Evolutionary conservation across 2,329 filamentous ascomycete genomes (phyloP).

Genomic region (Phialophora expanda): DNA sequence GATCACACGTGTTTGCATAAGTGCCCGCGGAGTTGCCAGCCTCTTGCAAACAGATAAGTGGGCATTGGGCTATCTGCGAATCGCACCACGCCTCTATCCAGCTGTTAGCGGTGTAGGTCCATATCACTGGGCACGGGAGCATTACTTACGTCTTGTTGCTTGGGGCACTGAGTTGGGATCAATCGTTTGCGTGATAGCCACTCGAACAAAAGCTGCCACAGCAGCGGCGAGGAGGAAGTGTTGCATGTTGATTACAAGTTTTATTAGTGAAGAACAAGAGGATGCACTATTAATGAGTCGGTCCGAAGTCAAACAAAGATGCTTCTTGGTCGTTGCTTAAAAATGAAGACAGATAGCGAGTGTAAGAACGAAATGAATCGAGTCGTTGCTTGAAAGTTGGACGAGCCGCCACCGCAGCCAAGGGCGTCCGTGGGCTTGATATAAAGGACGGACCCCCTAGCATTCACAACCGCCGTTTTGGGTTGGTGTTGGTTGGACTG

Average conservation of each 20-base stretch:
- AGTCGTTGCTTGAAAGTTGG: constrained; percentile 11
- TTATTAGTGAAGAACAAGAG: not conserved
- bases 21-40: constrained; percentile 45
- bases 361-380: constrained; percentile 3
- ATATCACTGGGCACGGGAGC: not conserved
- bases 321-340: constrained; percentile 2
- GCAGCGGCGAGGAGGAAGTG: constrained; percentile 40
- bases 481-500: constrained; percentile 13
- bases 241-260: constrained; percentile 27
- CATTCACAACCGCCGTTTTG: constrained; percentile 14
- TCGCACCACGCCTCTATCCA: constrained; percentile 51
- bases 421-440: constrained; percentile 17
- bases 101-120: not conserved
- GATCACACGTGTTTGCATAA: constrained; percentile 49
- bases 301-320: not conserved
- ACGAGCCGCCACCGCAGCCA: constrained; percentile 10
- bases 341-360: constrained; percentile 4
- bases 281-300: not conserved
- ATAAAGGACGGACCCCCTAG: constrained; percentile 17
- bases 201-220: constrained; percentile 44
- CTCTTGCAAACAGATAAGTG: constrained; percentile 53
- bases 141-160: constrained; percentile 46
- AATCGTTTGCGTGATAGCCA: constrained; percentile 48
- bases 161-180: constrained; percentile 47
- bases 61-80: constrained; percentile 50